Conservation (phyloP, 2,329 filamentous ascomycete species). For the Leptographium lundbergii region DNA sequence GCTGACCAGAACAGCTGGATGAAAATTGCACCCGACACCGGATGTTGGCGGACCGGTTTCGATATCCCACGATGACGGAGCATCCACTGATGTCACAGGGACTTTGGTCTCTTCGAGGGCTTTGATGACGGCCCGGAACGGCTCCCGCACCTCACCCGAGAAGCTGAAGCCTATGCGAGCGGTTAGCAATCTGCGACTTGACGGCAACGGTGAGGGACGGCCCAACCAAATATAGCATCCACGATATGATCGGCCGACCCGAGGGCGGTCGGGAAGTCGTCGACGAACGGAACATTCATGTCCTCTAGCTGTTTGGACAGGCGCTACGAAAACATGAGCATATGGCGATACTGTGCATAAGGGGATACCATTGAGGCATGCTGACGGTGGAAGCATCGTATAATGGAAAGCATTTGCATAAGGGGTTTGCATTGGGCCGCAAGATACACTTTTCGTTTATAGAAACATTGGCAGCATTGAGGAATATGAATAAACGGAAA, state of each 20-base stretch:
- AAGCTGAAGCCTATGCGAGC: conserved; percentile 68
- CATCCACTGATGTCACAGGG: conserved; percentile 81
- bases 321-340: conserved; percentile 36
- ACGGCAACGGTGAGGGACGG: neutral
- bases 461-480: neutral
- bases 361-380: neutral
- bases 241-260: conserved; percentile 65
- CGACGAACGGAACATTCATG: conserved; percentile 69
- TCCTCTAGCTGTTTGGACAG: conserved; percentile 75
- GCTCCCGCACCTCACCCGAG: conserved; percentile 80
- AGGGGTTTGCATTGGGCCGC: neutral
- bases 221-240: conserved; percentile 78
- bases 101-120: conserved; percentile 60
- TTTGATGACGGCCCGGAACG: conserved; percentile 71
- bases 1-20: conserved; percentile 70
- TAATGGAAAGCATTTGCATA: neutral
- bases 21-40: conserved; percentile 68
- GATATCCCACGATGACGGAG: conserved; percentile 90
- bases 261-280: conserved; percentile 61
- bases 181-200: neutral
- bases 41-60: conserved; percentile 67
- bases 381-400: neutral
- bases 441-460: neutral
- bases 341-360: neutral
- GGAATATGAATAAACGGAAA: neutral